A percentile compares a stretch with the other conserved stretches of the same genome.
Evolutionary conservation across 108 stramenopile genomes (phyloP).

Genomic region (Pseudonitzschia multistriata): DNA sequence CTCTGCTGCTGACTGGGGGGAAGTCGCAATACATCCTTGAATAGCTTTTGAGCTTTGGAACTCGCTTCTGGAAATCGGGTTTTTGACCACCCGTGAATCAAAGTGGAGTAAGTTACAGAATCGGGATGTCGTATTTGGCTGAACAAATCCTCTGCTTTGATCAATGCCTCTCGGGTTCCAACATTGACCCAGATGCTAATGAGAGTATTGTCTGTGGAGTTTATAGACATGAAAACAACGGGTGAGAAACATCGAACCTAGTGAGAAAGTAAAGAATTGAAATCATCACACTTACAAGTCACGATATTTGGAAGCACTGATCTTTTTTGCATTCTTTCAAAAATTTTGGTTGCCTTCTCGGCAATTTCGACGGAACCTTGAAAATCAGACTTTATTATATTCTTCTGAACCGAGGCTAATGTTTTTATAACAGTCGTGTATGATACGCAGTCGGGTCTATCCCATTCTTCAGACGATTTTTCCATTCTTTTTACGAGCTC

Average conservation of each 20-base stretch:
- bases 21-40: slow-evolving; percentile 12
- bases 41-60: slow-evolving; percentile 15
- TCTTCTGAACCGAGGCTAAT: slow-evolving; percentile 12
- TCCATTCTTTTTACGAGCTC: slow-evolving; percentile 1
- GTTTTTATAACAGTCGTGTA: slow-evolving; percentile 23
- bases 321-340: slow-evolving; percentile 8
- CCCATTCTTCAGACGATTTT: background rate
- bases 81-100: slow-evolving; percentile 28
- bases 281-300: slow-evolving; percentile 14
- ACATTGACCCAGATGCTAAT: slow-evolving; percentile 24
- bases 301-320: slow-evolving; percentile 1
- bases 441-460: slow-evolving; percentile 16
- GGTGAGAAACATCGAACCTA: background rate
- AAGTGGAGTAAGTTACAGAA: slow-evolving; percentile 17
- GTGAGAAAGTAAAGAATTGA: background rate
- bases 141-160: slow-evolving; percentile 11
- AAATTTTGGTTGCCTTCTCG: slow-evolving; percentile 13
- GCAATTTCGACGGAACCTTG: background rate
- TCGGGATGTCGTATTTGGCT: slow-evolving; percentile 19
- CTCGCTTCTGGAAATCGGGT: slow-evolving; percentile 20
- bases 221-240: background rate
- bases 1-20: slow-evolving; percentile 19
- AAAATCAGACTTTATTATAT: background rate
- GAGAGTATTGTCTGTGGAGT: slow-evolving; percentile 22
- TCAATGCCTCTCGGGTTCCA: slow-evolving; percentile 16